Evolutionary conservation across 495 filamentous ascomycete species (phyloP).

Genomic region (Gamarada debralockiae): DNA sequence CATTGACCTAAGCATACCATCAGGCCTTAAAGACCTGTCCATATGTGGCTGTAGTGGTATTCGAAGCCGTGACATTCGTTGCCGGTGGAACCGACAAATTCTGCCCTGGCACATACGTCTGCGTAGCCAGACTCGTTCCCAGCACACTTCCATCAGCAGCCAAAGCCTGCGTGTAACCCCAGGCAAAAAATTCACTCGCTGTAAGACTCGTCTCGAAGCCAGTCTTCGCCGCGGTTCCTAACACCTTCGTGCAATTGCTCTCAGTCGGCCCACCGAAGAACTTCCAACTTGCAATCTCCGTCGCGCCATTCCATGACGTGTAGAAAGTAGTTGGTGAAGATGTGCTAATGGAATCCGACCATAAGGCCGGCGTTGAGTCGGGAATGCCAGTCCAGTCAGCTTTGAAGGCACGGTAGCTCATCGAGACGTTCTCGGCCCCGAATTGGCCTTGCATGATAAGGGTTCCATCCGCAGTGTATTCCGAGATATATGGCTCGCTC

Average conservation of each 20-base stretch:
- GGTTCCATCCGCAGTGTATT: constrained; percentile 32
- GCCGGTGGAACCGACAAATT: no score
- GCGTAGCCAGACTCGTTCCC: not conserved
- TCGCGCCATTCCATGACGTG: constrained; percentile 37
- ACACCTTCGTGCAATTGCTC: not conserved
- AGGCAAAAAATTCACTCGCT: not conserved
- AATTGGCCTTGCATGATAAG: constrained; percentile 19
- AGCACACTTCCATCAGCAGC: not conserved
- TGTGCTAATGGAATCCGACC: constrained; percentile 25
- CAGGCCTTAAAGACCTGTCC: no score
- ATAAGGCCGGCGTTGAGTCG: constrained; percentile 31
- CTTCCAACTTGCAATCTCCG: constrained; percentile 30
- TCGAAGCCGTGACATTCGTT: no score
- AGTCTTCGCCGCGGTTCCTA: constrained; percentile 24
- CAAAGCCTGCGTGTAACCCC: not conserved
- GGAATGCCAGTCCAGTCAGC: constrained; percentile 36
- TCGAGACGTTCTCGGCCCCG: not conserved
- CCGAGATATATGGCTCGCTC: constrained; percentile 41
- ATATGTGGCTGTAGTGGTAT: no score
- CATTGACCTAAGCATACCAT: no score
- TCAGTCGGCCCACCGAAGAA: constrained; percentile 25
- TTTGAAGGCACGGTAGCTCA: constrained; percentile 28
- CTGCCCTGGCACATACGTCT: not conserved
- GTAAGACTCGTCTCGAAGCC: constrained; percentile 22
- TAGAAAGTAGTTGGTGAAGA: constrained; percentile 14